Percentiles rank a stretch among this genome's conserved stretches.
phyloP scores from a whole-genome alignment of 2,329 filamentous ascomycete species.

The Colletotrichum limetticola region DNA sequence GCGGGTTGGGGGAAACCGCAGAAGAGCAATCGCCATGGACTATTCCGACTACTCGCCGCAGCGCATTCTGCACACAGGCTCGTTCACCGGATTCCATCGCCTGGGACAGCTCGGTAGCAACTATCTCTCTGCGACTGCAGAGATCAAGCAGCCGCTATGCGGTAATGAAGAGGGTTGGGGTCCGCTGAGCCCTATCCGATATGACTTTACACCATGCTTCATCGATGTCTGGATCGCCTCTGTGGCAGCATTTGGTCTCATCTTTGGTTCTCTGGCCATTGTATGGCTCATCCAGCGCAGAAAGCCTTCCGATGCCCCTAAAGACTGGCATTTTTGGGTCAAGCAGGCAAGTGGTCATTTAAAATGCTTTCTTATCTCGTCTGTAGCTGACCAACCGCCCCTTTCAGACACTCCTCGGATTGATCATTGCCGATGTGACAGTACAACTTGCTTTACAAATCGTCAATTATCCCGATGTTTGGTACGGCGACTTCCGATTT shows the following conservation, averaged over 20 bases:
- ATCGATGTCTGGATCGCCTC: conserved; percentile 88
- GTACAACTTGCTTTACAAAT: conserved; percentile 83
- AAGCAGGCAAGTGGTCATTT: conserved; percentile 77
- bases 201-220: conserved; percentile 98
- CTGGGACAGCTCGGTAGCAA: conserved; percentile 62
- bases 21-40: conserved; percentile 29
- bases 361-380: background rate
- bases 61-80: conserved; percentile 66
- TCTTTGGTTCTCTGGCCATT: conserved; percentile 80
- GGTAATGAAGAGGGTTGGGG: conserved; percentile 95
- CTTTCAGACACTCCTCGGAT: conserved; percentile 66
- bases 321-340: conserved; percentile 92
- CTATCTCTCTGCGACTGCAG: conserved; percentile 67
- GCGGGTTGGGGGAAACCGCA: conserved; percentile 28
- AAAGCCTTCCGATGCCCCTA: conserved; percentile 72
- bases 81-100: conserved; percentile 68
- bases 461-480: conserved; percentile 73
- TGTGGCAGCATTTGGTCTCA: conserved; percentile 81
- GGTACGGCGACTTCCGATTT: conserved; percentile 85
- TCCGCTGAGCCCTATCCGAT: conserved; percentile 85
- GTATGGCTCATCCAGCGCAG: conserved; percentile 82
- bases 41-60: conserved; percentile 48
- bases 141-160: conserved; percentile 78
- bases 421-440: conserved; percentile 74
- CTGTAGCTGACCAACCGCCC: conserved; percentile 25